phyloP scores from a whole-genome alignment of 1,284 basidiomycete species.

The Sporisorium iseilematis-ciliati region DNA sequence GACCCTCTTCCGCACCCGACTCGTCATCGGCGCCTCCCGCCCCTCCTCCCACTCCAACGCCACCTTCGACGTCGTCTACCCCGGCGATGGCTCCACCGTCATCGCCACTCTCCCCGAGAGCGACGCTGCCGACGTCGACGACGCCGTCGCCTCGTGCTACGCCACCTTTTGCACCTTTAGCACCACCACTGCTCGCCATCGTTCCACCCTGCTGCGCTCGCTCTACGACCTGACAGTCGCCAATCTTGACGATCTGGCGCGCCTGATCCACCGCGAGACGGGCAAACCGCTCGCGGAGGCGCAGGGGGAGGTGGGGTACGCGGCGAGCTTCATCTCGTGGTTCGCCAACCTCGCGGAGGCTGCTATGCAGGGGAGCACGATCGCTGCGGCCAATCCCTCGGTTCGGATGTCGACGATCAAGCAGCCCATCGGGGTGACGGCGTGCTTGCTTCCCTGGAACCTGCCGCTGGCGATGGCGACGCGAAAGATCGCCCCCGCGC shows the following conservation, averaged over 20 bases:
- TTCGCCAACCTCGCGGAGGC: constrained; percentile 38
- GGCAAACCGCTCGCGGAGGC: constrained; percentile 48
- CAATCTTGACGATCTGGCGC: constrained; percentile 42
- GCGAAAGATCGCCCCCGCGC: constrained; percentile 37
- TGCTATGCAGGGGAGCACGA: constrained; percentile 34
- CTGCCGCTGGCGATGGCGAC: constrained; percentile 51
- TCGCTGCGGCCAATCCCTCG: constrained; percentile 29
- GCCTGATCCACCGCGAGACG: constrained; percentile 48
- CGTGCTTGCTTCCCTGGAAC: constrained; percentile 54
- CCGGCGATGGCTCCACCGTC: constrained; percentile 16
- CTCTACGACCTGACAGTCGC: constrained; percentile 42
- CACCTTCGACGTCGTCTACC: constrained; percentile 38
- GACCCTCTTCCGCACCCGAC: constrained; percentile 31
- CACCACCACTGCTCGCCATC: constrained; percentile 29
- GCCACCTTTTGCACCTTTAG: constrained; percentile 25
- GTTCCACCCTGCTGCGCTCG: constrained; percentile 36
- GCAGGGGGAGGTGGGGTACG: constrained; percentile 46
- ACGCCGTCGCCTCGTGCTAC: constrained; percentile 30
- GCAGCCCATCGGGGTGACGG: constrained; percentile 48
- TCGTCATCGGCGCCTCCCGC: constrained; percentile 31
- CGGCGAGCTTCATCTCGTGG: constrained; percentile 35
- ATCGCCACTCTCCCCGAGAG: constrained; percentile 41
- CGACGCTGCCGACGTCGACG: constrained; percentile 27
- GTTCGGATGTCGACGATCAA: constrained; percentile 33
- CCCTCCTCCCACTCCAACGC: constrained; percentile 28